Evolutionary conservation across 257 asterid genomes (phyloP).

Genomic region (Jaltomata sinuosa): DNA sequence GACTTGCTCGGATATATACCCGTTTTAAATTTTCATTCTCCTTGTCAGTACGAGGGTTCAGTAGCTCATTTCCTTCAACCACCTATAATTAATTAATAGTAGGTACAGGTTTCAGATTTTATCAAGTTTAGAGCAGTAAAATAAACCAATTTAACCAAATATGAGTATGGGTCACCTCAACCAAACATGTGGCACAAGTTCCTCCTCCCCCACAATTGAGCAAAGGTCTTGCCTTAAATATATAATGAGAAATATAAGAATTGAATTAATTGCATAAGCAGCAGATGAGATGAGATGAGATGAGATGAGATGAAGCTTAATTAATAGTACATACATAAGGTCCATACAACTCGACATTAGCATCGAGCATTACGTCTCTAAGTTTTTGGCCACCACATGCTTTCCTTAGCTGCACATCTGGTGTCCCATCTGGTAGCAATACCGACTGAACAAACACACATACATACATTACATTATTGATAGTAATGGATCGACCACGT

Average conservation of each 20-base stretch:
- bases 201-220: conserved; percentile 88
- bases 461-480: background rate
- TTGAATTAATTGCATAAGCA: background rate
- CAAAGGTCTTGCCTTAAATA: conserved; percentile 55
- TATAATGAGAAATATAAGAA: background rate
- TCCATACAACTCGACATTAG: conserved; percentile 65
- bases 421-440: conserved; percentile 81
- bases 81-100: conserved; percentile 23
- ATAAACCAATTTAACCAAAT: background rate
- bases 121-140: background rate
- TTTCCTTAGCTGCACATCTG: conserved; percentile 64
- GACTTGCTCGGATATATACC: conserved; percentile 11
- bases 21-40: conserved; percentile 65
- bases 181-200: conserved; percentile 65
- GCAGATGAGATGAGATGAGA: too few species aligned
- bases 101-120: background rate
- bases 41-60: conserved; percentile 54
- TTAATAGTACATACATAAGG: conserved; percentile 50
- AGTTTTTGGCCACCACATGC: conserved; percentile 73
- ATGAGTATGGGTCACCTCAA: conserved; percentile 42
- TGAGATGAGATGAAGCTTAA: background rate
- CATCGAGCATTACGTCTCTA: conserved; percentile 69
- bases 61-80: conserved; percentile 54
- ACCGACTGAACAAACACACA: conserved; percentile 52
- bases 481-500: background rate